These are phyloP conservation scores for Pythium folliculosum DNA, from an alignment of 352 stramenopile genomes.

Conservation along the genomic window DNA sequence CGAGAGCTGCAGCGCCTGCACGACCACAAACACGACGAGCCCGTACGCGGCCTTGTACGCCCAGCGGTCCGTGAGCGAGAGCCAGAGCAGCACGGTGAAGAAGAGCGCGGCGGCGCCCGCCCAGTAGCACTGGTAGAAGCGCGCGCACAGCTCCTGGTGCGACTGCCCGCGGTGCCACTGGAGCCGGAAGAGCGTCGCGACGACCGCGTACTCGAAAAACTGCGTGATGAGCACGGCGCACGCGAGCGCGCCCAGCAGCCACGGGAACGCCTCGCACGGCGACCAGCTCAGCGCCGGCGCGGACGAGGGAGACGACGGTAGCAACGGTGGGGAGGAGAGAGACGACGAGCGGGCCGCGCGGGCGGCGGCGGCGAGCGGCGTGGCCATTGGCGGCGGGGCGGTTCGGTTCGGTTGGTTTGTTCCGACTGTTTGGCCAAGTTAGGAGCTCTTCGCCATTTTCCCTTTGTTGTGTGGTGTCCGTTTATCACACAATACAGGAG, in stretches of 20 bases:
- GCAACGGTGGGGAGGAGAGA: background rate
- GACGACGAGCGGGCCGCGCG: background rate
- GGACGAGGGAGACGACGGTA: background rate
- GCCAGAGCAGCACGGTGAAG: constrained; percentile 44
- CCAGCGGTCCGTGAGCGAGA: constrained; percentile 63
- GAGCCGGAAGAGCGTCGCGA: constrained; percentile 51
- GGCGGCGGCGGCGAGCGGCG: background rate
- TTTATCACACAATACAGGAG: background rate
- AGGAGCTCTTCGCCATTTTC: background rate
- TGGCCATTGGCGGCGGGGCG: background rate
- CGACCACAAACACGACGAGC: constrained; percentile 47
- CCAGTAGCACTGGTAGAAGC: constrained; percentile 77
- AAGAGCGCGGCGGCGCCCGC: constrained; percentile 46
- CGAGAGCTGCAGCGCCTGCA: constrained; percentile 58
- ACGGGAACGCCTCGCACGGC: constrained; percentile 26
- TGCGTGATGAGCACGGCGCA: constrained; percentile 64
- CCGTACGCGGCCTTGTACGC: constrained; percentile 50
- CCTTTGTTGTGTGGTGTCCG: background rate
- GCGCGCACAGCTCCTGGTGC: constrained; percentile 36
- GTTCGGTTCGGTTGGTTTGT: background rate
- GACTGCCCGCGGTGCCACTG: constrained; percentile 45
- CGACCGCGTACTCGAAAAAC: constrained; percentile 61
- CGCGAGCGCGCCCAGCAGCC: constrained; percentile 39
- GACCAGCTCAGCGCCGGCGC: constrained; percentile 20
- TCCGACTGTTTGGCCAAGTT: background rate